Evolutionary conservation across 2,329 filamentous ascomycete genomes (phyloP).

Genomic region (Scedosporium dehoogii): DNA sequence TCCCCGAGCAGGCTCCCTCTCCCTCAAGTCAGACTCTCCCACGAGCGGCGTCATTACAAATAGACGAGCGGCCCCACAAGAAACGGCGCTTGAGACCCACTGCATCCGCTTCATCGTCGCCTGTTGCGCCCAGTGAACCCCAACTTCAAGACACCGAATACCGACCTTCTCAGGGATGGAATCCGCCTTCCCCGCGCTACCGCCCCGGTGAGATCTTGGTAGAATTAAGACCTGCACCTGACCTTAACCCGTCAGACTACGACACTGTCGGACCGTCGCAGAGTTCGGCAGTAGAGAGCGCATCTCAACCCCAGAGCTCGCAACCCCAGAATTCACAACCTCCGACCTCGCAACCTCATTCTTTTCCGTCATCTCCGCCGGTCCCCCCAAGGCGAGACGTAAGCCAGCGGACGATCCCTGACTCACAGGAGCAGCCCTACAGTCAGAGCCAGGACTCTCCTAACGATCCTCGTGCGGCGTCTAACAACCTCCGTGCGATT

Average conservation of each 20-base stretch:
- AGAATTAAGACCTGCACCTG: slow-evolving; percentile 18
- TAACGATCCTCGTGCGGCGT: slow-evolving; percentile 16
- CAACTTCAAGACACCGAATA: slow-evolving; percentile 14
- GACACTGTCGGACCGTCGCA: slow-evolving; percentile 21
- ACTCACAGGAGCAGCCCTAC: slow-evolving; percentile 27
- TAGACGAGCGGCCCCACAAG: slow-evolving; percentile 12
- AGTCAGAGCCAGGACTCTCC: slow-evolving; percentile 4
- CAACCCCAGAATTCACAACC: slow-evolving; percentile 18
- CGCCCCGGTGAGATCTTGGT: slow-evolving; percentile 16
- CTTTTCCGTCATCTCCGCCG: background rate
- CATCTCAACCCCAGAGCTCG: slow-evolving; percentile 22
- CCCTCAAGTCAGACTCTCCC: background rate
- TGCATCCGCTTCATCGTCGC: slow-evolving; percentile 18
- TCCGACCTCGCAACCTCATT: background rate
- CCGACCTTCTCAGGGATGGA: slow-evolving; percentile 11
- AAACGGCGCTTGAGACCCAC: slow-evolving; percentile 13
- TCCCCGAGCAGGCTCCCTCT: slow-evolving; percentile 2
- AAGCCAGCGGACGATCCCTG: slow-evolving; percentile 29
- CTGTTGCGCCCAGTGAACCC: slow-evolving; percentile 15
- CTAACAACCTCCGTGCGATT: slow-evolving; percentile 8
- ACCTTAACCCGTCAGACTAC: slow-evolving; percentile 26
- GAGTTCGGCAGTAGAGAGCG: slow-evolving; percentile 15
- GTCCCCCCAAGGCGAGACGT: slow-evolving; percentile 18
- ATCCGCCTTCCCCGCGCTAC: slow-evolving; percentile 8
- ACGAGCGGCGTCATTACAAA: background rate